These are phyloP conservation scores for Blastobotrys peoriensis DNA, from an alignment of 805 yeast genomes.

Conservation along the genomic window DNA sequence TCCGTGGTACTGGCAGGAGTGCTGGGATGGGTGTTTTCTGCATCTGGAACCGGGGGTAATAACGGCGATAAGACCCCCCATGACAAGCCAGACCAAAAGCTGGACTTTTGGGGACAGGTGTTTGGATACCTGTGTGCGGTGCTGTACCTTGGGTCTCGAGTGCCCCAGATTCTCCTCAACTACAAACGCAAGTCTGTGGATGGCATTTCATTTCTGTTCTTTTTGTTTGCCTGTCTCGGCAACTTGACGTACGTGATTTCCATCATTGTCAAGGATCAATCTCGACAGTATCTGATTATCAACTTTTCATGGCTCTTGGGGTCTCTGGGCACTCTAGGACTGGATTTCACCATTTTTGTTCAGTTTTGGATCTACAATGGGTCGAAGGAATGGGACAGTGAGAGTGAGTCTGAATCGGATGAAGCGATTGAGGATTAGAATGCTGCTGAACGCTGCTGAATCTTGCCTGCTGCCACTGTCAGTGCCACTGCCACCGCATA, in stretches of 20 bases:
- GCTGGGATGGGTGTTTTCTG: conserved; percentile 79
- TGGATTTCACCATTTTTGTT: conserved; percentile 77
- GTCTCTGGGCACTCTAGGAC: conserved; percentile 73
- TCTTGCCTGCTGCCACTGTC: too few species aligned
- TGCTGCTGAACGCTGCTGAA: too few species aligned
- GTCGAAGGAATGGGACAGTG: not conserved
- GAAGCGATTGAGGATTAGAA: too few species aligned
- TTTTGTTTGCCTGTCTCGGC: conserved; percentile 91
- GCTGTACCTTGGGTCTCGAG: conserved; percentile 69
- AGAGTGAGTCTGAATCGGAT: too few species aligned
- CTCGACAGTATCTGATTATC: conserved; percentile 62
- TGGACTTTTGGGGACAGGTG: conserved; percentile 74
- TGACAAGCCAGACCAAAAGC: conserved; percentile 36
- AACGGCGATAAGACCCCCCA: conserved; percentile 37
- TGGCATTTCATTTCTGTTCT: conserved; percentile 89
- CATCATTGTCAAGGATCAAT: conserved; percentile 68
- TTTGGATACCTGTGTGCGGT: conserved; percentile 63
- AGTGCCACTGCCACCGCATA: too few species aligned
- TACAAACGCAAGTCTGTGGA: conserved; percentile 86
- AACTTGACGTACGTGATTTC: conserved; percentile 86
- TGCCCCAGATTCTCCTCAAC: conserved; percentile 87
- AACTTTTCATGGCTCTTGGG: conserved; percentile 94
- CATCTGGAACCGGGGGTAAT: too few species aligned
- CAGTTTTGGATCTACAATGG: conserved; percentile 71
- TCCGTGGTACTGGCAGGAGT: conserved; percentile 73